A percentile compares a stretch with the other conserved stretches of the same genome.
Conservation (phyloP, 441 rosid species). For the Pelargonium myrrhifolium region DNA sequence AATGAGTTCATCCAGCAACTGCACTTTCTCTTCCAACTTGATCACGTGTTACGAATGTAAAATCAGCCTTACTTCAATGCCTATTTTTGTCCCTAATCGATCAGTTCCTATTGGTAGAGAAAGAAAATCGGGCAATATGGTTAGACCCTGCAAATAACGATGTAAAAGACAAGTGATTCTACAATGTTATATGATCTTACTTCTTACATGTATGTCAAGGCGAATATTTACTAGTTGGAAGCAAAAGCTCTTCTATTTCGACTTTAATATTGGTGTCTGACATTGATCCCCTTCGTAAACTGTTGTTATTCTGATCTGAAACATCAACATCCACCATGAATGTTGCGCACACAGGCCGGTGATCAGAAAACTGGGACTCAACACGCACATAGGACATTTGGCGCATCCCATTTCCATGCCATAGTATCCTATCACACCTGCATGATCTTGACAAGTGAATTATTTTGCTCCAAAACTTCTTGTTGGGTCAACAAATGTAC, state of each 20-base stretch:
- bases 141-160: not conserved
- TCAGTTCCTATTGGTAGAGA: too few relatives aligned
- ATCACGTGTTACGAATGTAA: too few relatives aligned
- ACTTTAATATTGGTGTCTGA: slow-evolving; percentile 27
- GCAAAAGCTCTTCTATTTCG: slow-evolving; percentile 30
- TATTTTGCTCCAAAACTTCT: not conserved
- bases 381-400: slow-evolving; percentile 39
- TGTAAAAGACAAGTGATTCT: too few relatives aligned
- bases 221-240: slow-evolving; percentile 15
- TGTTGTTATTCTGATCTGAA: slow-evolving; percentile 17
- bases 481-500: not conserved
- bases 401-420: slow-evolving; percentile 51
- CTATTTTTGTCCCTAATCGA: too few relatives aligned
- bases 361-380: slow-evolving; percentile 57
- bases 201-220: slow-evolving; percentile 9
- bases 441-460: slow-evolving; percentile 2
- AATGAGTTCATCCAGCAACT: too few relatives aligned
- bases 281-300: slow-evolving; percentile 16
- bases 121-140: too few relatives aligned
- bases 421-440: slow-evolving; percentile 70
- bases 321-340: slow-evolving; percentile 38
- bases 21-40: too few relatives aligned
- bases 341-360: slow-evolving; percentile 51
- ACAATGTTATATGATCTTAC: not conserved
- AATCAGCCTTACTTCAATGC: too few relatives aligned